These are phyloP conservation scores for Ophiostoma ulmi DNA, from an alignment of 2,329 filamentous ascomycete genomes.

Conservation along the genomic window DNA sequence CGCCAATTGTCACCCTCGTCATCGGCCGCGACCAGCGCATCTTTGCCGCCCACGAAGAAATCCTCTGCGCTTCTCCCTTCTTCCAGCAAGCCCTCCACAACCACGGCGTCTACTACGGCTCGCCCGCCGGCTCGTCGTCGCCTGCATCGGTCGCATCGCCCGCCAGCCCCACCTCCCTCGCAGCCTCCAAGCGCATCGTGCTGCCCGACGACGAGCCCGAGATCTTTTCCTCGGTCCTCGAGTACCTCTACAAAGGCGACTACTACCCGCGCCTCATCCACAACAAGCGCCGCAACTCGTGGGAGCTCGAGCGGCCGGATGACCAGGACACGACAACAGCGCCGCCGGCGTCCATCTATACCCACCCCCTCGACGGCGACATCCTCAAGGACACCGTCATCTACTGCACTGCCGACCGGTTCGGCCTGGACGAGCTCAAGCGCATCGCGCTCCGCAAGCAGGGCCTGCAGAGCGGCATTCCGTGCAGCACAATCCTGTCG, in stretches of 20 bases:
- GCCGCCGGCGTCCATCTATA: slow-evolving; percentile 63
- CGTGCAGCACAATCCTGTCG: slow-evolving; percentile 76
- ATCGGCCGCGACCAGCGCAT: slow-evolving; percentile 78
- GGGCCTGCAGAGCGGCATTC: slow-evolving; percentile 77
- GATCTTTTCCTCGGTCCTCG: slow-evolving; percentile 82
- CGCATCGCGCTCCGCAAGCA: slow-evolving; percentile 81
- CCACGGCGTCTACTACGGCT: slow-evolving; percentile 48
- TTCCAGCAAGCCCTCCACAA: slow-evolving; percentile 62
- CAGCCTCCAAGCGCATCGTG: slow-evolving; percentile 59
- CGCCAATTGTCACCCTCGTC: slow-evolving; percentile 71
- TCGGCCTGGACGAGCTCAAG: slow-evolving; percentile 78
- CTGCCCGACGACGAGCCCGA: slow-evolving; percentile 84
- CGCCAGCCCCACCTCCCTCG: slow-evolving; percentile 1
- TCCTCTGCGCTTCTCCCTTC: slow-evolving; percentile 72
- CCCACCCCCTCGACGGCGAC: slow-evolving; percentile 58
- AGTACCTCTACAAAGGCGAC: slow-evolving; percentile 91
- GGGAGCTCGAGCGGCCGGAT: slow-evolving; percentile 66
- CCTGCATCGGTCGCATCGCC: slow-evolving; percentile 30
- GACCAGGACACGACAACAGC: slow-evolving; percentile 33
- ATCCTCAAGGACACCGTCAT: slow-evolving; percentile 85
- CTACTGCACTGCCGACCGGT: slow-evolving; percentile 83
- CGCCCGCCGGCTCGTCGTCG: slow-evolving; percentile 15
- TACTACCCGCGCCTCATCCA: slow-evolving; percentile 80
- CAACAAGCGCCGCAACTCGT: slow-evolving; percentile 74
- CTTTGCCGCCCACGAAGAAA: slow-evolving; percentile 86